These are phyloP conservation scores for Euphorbia corollata DNA, from an alignment of 441 rosid genomes.

Conservation along the genomic window DNA sequence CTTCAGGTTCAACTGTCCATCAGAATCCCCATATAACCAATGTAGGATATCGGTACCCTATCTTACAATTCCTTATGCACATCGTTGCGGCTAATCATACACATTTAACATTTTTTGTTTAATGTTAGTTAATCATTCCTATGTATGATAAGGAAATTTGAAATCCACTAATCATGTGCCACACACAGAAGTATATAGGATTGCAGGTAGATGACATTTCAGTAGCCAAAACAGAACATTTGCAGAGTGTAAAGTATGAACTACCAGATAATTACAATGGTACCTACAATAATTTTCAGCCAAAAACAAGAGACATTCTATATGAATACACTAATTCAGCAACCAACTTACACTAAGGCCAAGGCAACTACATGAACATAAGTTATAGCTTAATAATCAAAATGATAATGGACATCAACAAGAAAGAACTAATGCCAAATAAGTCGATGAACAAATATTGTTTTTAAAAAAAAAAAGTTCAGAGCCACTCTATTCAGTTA, in stretches of 20 bases:
- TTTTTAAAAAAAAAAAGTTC: background rate
- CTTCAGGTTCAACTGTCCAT: too few relatives aligned
- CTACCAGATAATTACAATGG: background rate
- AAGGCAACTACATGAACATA: too few relatives aligned
- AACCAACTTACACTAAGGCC: background rate
- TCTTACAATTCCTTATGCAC: background rate
- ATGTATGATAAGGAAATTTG: background rate
- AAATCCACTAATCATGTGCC: background rate
- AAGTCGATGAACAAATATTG: background rate
- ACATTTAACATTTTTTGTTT: background rate
- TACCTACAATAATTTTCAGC: background rate
- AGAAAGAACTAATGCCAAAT: background rate
- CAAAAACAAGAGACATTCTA: background rate
- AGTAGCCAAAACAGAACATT: background rate
- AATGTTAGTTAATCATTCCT: background rate
- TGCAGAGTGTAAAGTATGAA: background rate
- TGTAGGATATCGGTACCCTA: background rate
- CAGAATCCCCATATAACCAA: background rate
- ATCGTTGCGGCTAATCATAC: background rate
- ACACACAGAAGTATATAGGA: too few relatives aligned
- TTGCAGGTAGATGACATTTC: too few relatives aligned
- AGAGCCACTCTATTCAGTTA: background rate
- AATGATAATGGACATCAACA: background rate
- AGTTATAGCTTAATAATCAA: too few relatives aligned
- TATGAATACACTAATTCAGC: background rate